Evolutionary conservation across 164 flowering plant species (phyloP).

Genomic region (Umbilicus rupestris): DNA sequence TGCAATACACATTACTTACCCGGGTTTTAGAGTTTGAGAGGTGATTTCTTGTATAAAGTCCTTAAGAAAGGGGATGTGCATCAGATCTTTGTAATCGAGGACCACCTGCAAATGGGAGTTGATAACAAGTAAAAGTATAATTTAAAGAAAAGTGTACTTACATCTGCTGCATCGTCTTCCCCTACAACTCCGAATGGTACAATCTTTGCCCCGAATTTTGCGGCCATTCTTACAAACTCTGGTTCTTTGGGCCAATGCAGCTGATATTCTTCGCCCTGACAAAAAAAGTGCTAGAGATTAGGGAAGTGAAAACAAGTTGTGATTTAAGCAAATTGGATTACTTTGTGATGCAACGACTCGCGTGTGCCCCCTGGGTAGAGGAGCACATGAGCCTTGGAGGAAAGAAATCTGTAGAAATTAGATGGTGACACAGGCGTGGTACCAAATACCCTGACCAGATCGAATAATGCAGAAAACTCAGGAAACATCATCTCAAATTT

Average conservation of each 20-base stretch:
- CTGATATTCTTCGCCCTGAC: slow-evolving; percentile 2
- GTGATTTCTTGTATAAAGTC: slow-evolving; percentile 27
- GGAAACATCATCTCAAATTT: too few relatives aligned
- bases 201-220: slow-evolving; percentile 71
- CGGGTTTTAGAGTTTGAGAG: slow-evolving; percentile 17
- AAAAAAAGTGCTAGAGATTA: too few relatives aligned
- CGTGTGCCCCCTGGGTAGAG: slow-evolving; percentile 28
- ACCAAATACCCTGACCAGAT: slow-evolving; percentile 12
- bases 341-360: slow-evolving; percentile 22
- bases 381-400: slow-evolving; percentile 18
- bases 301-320: too few relatives aligned
- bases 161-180: slow-evolving; percentile 55
- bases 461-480: too few relatives aligned
- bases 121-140: too few relatives aligned
- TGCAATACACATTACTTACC: too few relatives aligned
- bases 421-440: slow-evolving; percentile 15
- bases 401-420: slow-evolving; percentile 18
- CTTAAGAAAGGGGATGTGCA: slow-evolving; percentile 43
- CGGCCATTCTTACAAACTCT: slow-evolving; percentile 75
- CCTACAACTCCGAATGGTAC: slow-evolving; percentile 70
- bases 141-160: too few relatives aligned
- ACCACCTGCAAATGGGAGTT: slow-evolving; percentile 22
- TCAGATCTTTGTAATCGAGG: slow-evolving; percentile 61
- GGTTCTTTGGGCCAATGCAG: slow-evolving; percentile 58
- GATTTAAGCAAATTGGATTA: too few relatives aligned